Percentiles rank a stretch among this genome's conserved stretches.
Evolutionary conservation across 176 grass and related monocot genomes (phyloP).

Genomic region (Lolium multiflorum): DNA sequence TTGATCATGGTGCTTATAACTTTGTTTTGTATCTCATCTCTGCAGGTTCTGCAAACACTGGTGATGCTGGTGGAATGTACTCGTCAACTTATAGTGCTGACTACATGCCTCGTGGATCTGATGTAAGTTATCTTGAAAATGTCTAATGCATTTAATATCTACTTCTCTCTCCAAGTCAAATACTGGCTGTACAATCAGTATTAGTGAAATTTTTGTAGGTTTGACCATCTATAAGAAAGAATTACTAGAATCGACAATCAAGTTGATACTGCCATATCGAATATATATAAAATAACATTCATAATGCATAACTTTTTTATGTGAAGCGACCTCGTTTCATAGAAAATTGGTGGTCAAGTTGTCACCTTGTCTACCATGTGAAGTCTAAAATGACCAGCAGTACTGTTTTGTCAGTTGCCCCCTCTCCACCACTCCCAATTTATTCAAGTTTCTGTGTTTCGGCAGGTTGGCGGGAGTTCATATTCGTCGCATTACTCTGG

Average conservation of each 20-base stretch:
- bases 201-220: background rate
- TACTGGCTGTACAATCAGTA: background rate
- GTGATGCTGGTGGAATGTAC: constrained; percentile 71
- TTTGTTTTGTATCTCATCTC: constrained; percentile 20
- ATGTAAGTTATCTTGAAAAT: constrained; percentile 65
- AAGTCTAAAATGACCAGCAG: background rate
- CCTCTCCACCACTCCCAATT: background rate
- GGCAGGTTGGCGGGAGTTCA: constrained; percentile 73
- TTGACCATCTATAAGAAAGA: background rate
- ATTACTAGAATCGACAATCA: background rate
- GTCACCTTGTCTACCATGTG: background rate
- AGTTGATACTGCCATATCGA: background rate
- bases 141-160: background rate
- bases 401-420: background rate
- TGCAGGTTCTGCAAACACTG: constrained; percentile 60
- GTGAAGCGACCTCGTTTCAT: background rate
- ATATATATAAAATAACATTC: constrained; percentile 15
- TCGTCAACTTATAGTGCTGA: constrained; percentile 58
- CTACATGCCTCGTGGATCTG: constrained; percentile 77
- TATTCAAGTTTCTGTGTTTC: constrained; percentile 24
- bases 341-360: background rate
- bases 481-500: constrained; percentile 69
- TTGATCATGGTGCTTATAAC: background rate
- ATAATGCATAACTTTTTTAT: background rate
- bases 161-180: constrained; percentile 1